phyloP scores from a whole-genome alignment of 2,329 filamentous ascomycete species.

The Diaporthe ampelina region DNA sequence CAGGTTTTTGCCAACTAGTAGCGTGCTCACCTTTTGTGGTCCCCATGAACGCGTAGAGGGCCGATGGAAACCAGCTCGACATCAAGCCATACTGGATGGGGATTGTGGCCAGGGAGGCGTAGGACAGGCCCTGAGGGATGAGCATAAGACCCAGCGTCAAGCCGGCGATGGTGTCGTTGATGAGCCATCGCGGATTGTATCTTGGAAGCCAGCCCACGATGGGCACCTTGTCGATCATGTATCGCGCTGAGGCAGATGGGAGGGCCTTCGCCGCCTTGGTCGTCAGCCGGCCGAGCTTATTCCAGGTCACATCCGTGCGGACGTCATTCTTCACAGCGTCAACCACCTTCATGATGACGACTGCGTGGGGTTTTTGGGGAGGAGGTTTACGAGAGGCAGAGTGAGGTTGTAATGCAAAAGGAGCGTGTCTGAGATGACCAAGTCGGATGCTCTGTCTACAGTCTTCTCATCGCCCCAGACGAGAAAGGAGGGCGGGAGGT shows the following conservation, averaged over 20 bases:
- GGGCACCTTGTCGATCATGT: constrained; percentile 72
- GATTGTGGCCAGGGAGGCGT: constrained; percentile 73
- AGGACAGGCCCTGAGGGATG: constrained; percentile 73
- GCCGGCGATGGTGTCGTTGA: constrained; percentile 73
- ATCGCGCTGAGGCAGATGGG: constrained; percentile 67
- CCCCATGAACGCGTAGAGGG: constrained; percentile 71
- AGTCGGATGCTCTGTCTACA: background rate
- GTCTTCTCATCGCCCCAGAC: background rate
- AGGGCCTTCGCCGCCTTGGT: constrained; percentile 52
- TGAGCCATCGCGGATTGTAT: constrained; percentile 72
- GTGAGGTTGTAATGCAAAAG: background rate
- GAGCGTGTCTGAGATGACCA: background rate
- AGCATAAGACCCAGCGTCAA: constrained; percentile 72
- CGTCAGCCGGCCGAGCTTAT: constrained; percentile 50
- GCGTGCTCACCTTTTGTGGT: constrained; percentile 68
- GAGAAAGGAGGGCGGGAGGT: constrained; percentile 6
- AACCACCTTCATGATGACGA: constrained; percentile 44
- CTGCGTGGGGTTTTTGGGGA: background rate
- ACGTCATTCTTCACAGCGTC: constrained; percentile 50
- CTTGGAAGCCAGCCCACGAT: constrained; percentile 74
- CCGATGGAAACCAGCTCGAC: constrained; percentile 70
- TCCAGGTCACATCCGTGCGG: constrained; percentile 55
- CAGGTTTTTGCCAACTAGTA: background rate
- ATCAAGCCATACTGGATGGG: constrained; percentile 72
- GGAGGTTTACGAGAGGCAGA: background rate